Evolutionary conservation across 305 asterid species (phyloP).

Genomic region (Rubia peregrina): DNA sequence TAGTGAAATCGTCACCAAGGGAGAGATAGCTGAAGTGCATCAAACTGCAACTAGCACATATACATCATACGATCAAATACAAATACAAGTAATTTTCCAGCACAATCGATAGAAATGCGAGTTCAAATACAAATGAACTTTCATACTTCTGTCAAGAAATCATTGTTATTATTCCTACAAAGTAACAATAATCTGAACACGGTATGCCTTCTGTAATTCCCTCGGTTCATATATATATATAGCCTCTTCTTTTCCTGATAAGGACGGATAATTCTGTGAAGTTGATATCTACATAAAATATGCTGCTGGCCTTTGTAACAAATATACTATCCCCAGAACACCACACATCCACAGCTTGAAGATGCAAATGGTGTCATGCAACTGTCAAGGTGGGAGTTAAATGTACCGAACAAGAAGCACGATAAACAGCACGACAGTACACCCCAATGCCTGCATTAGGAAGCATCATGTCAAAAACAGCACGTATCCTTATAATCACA

Average conservation of each 20-base stretch:
- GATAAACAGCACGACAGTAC: slow-evolving; percentile 55
- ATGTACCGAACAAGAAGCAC: slow-evolving; percentile 36
- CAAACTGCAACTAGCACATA: background rate
- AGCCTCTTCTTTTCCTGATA: background rate
- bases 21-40: too few relatives aligned
- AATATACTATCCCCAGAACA: slow-evolving; percentile 10
- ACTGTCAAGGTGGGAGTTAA: slow-evolving; percentile 32
- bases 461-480: background rate
- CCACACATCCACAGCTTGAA: slow-evolving; percentile 5
- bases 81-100: background rate
- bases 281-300: slow-evolving; percentile 10
- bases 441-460: slow-evolving; percentile 75
- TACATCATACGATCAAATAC: background rate
- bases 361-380: slow-evolving; percentile 10
- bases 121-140: background rate
- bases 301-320: slow-evolving; percentile 1
- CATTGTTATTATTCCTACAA: background rate
- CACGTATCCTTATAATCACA: background rate
- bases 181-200: slow-evolving; percentile 1
- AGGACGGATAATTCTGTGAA: background rate
- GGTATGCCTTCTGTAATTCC: background rate
- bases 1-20: too few relatives aligned
- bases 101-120: background rate
- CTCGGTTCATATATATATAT: background rate
- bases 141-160: background rate